Percentiles rank a stretch among this genome's conserved stretches.
Conservation (phyloP, 257 asterid genomes). For the Rubia yunnanensis region DNA sequence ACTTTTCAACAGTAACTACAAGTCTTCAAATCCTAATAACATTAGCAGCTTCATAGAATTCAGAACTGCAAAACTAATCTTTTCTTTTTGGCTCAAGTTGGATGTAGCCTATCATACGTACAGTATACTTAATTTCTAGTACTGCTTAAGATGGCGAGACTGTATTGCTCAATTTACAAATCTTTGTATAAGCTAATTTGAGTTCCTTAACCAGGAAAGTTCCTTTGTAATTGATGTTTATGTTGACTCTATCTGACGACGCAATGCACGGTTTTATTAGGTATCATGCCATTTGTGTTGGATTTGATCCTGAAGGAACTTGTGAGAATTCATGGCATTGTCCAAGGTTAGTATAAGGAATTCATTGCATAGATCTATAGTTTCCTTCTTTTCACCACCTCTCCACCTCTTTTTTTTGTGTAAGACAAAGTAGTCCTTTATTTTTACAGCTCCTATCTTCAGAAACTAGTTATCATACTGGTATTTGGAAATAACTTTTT, state of each 20-base stretch:
- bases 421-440: not conserved
- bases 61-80: not conserved
- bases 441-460: not conserved
- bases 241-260: slow-evolving; percentile 13
- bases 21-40: not conserved
- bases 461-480: not conserved
- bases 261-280: slow-evolving; percentile 32
- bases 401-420: not conserved
- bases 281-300: slow-evolving; percentile 98
- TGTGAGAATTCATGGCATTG: slow-evolving; percentile 91
- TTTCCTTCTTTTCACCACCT: not conserved
- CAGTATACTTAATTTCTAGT: not conserved
- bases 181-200: not conserved
- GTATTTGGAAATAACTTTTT: not conserved
- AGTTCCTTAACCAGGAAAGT: not conserved
- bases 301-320: slow-evolving; percentile 85
- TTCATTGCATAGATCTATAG: not conserved
- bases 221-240: not conserved
- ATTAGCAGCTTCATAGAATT: not conserved
- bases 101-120: not conserved
- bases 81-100: not conserved
- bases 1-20: not conserved
- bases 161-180: not conserved
- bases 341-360: slow-evolving; percentile 59
- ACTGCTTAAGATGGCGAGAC: not conserved